Percentiles rank a stretch among this genome's conserved stretches.
Conservation (phyloP, 2,329 filamentous ascomycete genomes). For the Iodosphaeria phyllophila region DNA sequence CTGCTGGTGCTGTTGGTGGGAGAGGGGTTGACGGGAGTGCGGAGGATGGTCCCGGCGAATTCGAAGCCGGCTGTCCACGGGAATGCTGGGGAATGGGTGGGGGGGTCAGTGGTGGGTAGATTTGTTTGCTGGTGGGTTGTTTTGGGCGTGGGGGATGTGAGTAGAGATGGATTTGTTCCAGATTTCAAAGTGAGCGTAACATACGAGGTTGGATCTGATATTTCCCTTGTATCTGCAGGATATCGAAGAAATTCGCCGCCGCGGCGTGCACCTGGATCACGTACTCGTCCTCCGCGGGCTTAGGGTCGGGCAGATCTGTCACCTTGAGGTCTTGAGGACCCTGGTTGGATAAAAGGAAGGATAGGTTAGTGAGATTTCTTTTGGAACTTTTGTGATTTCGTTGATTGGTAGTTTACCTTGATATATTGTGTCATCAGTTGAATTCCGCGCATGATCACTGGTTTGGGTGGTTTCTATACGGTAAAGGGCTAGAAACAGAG, state of each 20-base stretch:
- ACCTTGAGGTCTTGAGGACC: conserved; percentile 65
- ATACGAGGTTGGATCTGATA: conserved; percentile 75
- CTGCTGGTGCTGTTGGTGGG: too few species aligned
- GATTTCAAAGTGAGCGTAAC: conserved; percentile 4
- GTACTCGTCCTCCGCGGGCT: conserved; percentile 56
- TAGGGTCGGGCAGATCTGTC: conserved; percentile 54
- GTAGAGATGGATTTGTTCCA: too few species aligned
- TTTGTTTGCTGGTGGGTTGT: too few species aligned
- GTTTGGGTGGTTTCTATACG: too few species aligned
- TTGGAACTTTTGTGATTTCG: neutral
- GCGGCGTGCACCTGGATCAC: conserved; percentile 72
- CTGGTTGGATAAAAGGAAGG: conserved; percentile 20
- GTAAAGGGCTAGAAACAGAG: too few species aligned
- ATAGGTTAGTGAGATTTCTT: neutral
- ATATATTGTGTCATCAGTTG: conserved; percentile 58
- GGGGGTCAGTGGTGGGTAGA: too few species aligned
- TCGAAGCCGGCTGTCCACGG: conserved; percentile 80
- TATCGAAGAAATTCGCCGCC: conserved; percentile 93
- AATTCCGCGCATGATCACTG: conserved; percentile 62
- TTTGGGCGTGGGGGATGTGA: too few species aligned
- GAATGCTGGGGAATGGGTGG: conserved; percentile 40
- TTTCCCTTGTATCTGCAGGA: conserved; percentile 86
- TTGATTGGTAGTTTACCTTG: conserved; percentile 29
- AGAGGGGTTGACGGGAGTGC: conserved; percentile 36
- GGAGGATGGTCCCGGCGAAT: conserved; percentile 63